Evolutionary conservation across 2,329 filamentous ascomycete genomes (phyloP).

Genomic region (Hymenoscyphus repandus): DNA sequence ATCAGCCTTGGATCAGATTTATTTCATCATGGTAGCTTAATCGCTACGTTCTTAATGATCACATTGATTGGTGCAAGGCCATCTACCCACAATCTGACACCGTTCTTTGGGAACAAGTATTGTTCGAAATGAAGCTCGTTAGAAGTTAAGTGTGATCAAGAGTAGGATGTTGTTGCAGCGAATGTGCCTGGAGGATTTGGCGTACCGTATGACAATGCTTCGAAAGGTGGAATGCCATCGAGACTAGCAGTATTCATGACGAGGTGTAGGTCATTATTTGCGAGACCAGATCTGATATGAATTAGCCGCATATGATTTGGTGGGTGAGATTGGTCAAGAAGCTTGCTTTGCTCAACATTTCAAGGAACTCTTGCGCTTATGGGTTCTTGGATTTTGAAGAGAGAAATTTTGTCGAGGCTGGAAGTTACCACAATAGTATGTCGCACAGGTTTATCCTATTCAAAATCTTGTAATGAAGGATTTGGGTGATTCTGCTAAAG

Average conservation of each 20-base stretch:
- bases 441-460: no score
- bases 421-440: no score
- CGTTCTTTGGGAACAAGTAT: not conserved
- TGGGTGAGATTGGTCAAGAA: no score
- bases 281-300: not conserved
- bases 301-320: not conserved
- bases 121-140: not conserved
- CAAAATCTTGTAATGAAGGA: no score
- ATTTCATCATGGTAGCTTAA: constrained; percentile 1
- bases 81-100: not conserved
- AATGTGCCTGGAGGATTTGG: not conserved
- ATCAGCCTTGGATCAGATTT: not conserved
- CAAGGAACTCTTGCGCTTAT: no score
- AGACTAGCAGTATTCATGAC: not conserved
- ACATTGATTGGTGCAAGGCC: no score
- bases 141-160: no score
- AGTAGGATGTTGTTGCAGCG: not conserved
- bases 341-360: no score
- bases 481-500: no score
- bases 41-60: not conserved
- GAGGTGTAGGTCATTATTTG: not conserved
- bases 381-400: no score
- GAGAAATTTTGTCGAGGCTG: no score
- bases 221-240: not conserved
- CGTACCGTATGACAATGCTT: not conserved